Conservation (phyloP, 768 basidiomycete species). For the Fistulinella prunicolor region DNA sequence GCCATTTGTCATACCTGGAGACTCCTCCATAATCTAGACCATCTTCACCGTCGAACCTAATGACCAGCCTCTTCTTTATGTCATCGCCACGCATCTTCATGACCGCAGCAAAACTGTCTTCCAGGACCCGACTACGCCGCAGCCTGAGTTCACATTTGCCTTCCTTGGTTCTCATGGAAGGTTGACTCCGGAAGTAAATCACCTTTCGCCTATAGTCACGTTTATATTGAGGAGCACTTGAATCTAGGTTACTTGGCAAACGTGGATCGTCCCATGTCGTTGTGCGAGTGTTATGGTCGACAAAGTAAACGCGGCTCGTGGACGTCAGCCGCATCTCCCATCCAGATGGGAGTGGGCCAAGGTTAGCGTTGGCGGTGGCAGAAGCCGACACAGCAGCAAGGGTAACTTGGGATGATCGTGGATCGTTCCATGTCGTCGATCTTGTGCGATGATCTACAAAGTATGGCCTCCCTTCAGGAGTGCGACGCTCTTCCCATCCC, state of each 20-base stretch:
- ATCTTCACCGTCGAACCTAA: conserved; percentile 78
- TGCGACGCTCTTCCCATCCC: conserved; percentile 91
- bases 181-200: conserved; percentile 89
- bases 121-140: conserved; percentile 74
- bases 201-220: conserved; percentile 90
- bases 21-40: conserved; percentile 79
- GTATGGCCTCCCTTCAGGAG: conserved; percentile 79
- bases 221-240: conserved; percentile 93
- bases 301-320: conserved; percentile 84
- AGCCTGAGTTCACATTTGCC: conserved; percentile 89
- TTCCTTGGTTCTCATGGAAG: conserved; percentile 70
- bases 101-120: conserved; percentile 82
- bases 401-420: conserved; percentile 55
- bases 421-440: conserved; percentile 91
- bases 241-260: conserved; percentile 75
- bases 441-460: conserved; percentile 77
- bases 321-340: conserved; percentile 95
- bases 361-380: conserved; percentile 50
- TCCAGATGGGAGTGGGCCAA: conserved; percentile 84
- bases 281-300: conserved; percentile 87
- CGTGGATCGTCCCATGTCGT: conserved; percentile 95
- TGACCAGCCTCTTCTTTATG: conserved; percentile 66
- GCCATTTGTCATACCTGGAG: conserved; percentile 48
- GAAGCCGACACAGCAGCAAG: conserved; percentile 42
- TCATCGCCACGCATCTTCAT: conserved; percentile 78